Percentiles rank a stretch among this genome's conserved stretches.
Evolutionary conservation across 371 early-diverging fungal genomes (phyloP).

Genomic region (Encephalitozoon romaleae): DNA sequence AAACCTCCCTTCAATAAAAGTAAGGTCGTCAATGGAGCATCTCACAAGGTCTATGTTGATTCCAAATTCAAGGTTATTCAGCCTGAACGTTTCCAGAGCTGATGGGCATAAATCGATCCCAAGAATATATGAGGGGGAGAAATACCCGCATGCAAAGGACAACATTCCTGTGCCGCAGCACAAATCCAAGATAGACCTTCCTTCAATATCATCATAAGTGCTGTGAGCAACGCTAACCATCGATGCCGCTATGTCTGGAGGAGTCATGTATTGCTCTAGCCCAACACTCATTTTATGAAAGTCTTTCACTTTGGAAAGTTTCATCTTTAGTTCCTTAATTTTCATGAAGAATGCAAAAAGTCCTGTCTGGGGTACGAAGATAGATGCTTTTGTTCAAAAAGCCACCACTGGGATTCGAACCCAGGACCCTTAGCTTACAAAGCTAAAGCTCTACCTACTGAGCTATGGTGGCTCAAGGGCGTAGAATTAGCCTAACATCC

Average conservation of each 20-base stretch:
- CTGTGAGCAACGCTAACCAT: conserved; percentile 26
- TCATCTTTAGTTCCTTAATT: conserved; percentile 46
- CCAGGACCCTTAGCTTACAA: conserved; percentile 18
- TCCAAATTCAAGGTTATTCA: conserved; percentile 33
- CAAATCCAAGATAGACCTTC: conserved; percentile 51
- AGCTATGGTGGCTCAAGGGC: conserved; percentile 15
- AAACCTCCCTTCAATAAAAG: background rate
- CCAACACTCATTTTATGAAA: conserved; percentile 38
- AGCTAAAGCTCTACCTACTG: conserved; percentile 13
- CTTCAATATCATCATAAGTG: conserved; percentile 43
- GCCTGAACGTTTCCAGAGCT: conserved; percentile 26
- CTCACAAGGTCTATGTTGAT: conserved; percentile 4
- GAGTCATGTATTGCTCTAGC: conserved; percentile 58
- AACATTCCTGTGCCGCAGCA: conserved; percentile 59
- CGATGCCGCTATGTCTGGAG: conserved; percentile 53
- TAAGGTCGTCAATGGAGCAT: background rate
- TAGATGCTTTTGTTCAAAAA: background rate
- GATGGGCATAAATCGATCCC: conserved; percentile 44
- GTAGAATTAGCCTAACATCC: background rate
- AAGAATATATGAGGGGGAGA: conserved; percentile 29
- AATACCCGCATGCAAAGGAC: conserved; percentile 30
- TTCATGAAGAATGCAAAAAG: conserved; percentile 25
- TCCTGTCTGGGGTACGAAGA: too few relatives aligned
- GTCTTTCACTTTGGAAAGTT: conserved; percentile 35
- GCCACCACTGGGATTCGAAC: conserved; percentile 21